Base-by-base conservation (phyloP, 768 basidiomycete genomes). In the Leccinum broughii region DNA sequence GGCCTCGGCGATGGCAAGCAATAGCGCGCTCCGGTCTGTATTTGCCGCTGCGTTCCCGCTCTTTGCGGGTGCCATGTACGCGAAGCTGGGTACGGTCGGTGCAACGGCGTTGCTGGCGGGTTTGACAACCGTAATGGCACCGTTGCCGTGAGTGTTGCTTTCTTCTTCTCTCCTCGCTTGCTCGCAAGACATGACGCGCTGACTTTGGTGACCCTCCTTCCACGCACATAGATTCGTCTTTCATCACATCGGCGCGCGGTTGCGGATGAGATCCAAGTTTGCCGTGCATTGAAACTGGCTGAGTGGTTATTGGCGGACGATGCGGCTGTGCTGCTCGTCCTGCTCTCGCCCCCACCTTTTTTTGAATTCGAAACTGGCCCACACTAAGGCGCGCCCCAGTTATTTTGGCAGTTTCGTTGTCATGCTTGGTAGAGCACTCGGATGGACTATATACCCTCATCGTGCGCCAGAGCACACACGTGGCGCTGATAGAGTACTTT, bases 41-140 rank as follows among this genome's bases (percentile, higher is more conserved):
- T 83, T 85, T 60, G 83, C 82, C 0, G 78, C 77, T 2, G 78
- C 72, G 2, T 85, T 85, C 66, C 84, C 85, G 2, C 68, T 85
- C 24, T 84, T 83, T 56, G 81, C 83, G 1, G 74, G 74, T 2
- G 75, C 78, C 32, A 81, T 85, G 83, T 86, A 82, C 61, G 60
- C 70, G 11, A 64, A 72, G 5, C 69, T 92, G 6, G 88, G 89
- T 0, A 85, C 86, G 0, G 87, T 88, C 0, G 90, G 89, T 0
- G 89, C 87, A 1, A 87, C 85, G 0, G 88, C 86, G 14, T 77
- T 90, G n/a, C 67, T 91, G 17, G 89, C 85, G 1, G 88, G 89
- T 1, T 68, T 91, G 11, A 80, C 82, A 59, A 80, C 82, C 3
- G 51, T 87, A 17, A 83, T 87, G 80, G 80, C 82, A 1, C 89